Base-by-base conservation (phyloP, 148 eudicot species). In the Nepenthes gracilis region DNA sequence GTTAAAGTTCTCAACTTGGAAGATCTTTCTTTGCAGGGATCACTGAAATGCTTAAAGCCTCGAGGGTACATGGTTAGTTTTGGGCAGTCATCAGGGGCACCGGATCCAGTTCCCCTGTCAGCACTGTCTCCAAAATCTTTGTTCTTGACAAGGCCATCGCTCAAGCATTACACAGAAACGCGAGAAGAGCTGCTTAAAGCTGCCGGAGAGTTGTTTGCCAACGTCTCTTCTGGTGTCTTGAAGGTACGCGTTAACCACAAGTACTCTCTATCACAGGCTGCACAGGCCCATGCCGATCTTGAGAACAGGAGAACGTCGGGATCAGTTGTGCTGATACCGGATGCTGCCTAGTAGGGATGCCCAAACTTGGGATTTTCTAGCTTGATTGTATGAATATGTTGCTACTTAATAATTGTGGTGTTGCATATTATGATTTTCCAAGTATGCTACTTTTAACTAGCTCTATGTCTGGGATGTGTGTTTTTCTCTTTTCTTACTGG, bases 271-370 rank as follows among this genome's bases (percentile, higher is more conserved):
- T 90, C 90, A 56, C 70, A 90, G 63, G 97, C 90, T 2, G 86
- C 86, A 2, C 83, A 78, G 66, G 97, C 97, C 1, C 97, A 90
- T 55, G 66, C 76, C 15, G 94, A 87, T 67, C 86, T 90, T 38
- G 95, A 84, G 75, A 72, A 68, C 53, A 74, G 87, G 2, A 82
- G 66, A 61, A 87, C 91, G 8, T 80, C 91, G 35, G 95, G 97
- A 12, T 90, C 91, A 5, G 70, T 83, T 59, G 85, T 90, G 80
- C 80, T 90, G 62, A 84, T 90, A 64, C 95, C 97, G 23, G 88
- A 82, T 36, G 71, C 52, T 38, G 23, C 23, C 0, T 23, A 23
- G 8, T 40, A 40, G 45, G 45, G 45, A 40, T 4, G 6, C 45
- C 45, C 45, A 40, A 8, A 8, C 6, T 40, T 40, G 45, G 4